These are phyloP conservation scores for Prinsepia uniflora DNA, from an alignment of 306 rosid genomes.

Conservation along the genomic window DNA sequence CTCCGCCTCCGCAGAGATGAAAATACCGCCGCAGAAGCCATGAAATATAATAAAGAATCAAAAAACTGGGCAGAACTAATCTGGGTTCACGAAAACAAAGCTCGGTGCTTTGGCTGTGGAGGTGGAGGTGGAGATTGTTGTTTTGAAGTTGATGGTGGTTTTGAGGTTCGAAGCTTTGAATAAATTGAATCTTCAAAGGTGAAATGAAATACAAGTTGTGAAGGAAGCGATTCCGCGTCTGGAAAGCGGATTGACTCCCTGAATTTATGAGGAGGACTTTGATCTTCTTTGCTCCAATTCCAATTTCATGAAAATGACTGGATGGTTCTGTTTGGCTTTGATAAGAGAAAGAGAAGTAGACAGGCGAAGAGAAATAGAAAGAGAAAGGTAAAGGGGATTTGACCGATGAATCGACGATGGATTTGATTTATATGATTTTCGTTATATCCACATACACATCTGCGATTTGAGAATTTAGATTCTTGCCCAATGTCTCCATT, in stretches of 20 bases:
- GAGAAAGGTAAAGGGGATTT: background rate
- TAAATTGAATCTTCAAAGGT: background rate
- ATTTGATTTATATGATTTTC: background rate
- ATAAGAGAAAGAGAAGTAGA: background rate
- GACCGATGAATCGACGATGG: no score
- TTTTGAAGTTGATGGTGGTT: background rate
- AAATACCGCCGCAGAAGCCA: constrained; percentile 88
- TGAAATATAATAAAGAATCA: constrained; percentile 12
- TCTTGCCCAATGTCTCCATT: background rate
- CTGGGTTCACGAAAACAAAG: constrained; percentile 1
- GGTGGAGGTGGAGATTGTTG: background rate
- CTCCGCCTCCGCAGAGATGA: constrained; percentile 81
- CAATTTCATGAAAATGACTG: background rate
- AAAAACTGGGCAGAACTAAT: background rate
- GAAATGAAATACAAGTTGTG: background rate
- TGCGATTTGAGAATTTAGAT: constrained; percentile 28
- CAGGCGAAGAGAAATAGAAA: no score
- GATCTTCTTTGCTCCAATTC: background rate
- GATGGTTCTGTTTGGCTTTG: background rate
- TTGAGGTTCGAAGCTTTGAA: background rate
- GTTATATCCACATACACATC: background rate
- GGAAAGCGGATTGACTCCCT: background rate
- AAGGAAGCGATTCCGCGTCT: background rate
- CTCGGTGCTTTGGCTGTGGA: background rate
- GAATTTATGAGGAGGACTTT: background rate